Base-by-base conservation (phyloP, 257 asterid genomes). In the Eucommia ulmoides region DNA sequence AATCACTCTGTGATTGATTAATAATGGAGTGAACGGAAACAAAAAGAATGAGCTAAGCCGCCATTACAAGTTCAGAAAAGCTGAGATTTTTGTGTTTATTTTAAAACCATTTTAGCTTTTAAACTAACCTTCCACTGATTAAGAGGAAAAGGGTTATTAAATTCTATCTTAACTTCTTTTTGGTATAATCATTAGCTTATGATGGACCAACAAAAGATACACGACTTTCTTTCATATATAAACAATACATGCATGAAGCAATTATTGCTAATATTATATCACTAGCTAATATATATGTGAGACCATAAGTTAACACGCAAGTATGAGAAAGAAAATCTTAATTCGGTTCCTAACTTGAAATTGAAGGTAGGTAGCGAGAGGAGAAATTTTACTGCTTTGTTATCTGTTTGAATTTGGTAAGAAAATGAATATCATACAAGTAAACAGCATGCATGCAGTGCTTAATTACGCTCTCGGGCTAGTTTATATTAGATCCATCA, bases 1-100 rank as follows among this genome's bases (percentile, higher is more conserved):
- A 26, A 26, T 12, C 38, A 26, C 38, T 12, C 38, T 4, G 38
- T 26, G 6, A 12, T 4, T 26, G 38, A 26, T 6, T 19, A 63
- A 48, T 67, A 53, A 15, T 49, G 42, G 48, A 59, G 20, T 38
- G 35, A 58, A 55, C 44, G 51, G 50, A 18, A 67, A 41, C 77
- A 64, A 76, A 56, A 64, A 47, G 55, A 69, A 65, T 84, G 93
- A 78, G 65, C 69, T 73, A 77, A 75, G 85, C 84, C 65, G 65
- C 70, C 85, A 82, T 66, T 65, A 68, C 44, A 1, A 63, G 51
- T 53, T 56, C 56, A 33, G 49, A 77, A 72, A 56, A 67, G 21
- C 52, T 54, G 80, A 72, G n/a, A n/a, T n/a, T n/a, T n/a, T n/a
- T n/a, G n/a, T n/a, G n/a, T n/a, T n/a, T n/a, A n/a, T n/a, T 68